Conservation (phyloP, 495 filamentous ascomycete genomes). For the Cenococcum geophilum region DNA sequence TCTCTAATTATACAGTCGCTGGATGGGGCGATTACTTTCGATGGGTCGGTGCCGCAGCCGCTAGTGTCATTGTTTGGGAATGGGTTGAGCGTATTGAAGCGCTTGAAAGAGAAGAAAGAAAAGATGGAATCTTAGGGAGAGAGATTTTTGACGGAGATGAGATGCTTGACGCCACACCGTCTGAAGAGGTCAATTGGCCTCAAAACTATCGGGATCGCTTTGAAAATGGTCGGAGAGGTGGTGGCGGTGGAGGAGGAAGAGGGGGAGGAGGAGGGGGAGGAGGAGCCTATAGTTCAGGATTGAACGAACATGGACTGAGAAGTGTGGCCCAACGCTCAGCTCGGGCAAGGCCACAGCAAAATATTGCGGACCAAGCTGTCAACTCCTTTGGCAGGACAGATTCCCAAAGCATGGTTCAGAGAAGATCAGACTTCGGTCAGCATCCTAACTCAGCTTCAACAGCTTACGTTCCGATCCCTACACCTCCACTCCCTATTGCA, state of each 20-base stretch:
- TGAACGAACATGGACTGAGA: constrained; percentile 35
- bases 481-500: constrained; percentile 56
- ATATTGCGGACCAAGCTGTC: not conserved
- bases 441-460: constrained; percentile 26
- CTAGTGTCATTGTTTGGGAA: constrained; percentile 97
- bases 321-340: constrained; percentile 29
- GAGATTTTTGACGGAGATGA: constrained; percentile 97
- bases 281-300: constrained; percentile 12
- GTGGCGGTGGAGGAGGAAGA: constrained; percentile 10
- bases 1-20: constrained; percentile 76
- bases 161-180: constrained; percentile 73
- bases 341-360: constrained; percentile 9
- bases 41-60: constrained; percentile 94
- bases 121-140: constrained; percentile 87
- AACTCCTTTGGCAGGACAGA: not conserved
- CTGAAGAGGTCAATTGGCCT: constrained; percentile 52
- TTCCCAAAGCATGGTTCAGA: constrained; percentile 21
- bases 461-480: constrained; percentile 44
- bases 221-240: constrained; percentile 7
- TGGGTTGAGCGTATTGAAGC: constrained; percentile 99
- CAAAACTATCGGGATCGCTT: constrained; percentile 24
- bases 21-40: constrained; percentile 97
- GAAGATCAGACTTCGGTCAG: constrained; percentile 16
- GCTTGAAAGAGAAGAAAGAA: constrained; percentile 89
- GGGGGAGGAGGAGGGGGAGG: constrained; percentile 9